phyloP scores from a whole-genome alignment of 768 basidiomycete genomes.

The Suillus weaverae region DNA sequence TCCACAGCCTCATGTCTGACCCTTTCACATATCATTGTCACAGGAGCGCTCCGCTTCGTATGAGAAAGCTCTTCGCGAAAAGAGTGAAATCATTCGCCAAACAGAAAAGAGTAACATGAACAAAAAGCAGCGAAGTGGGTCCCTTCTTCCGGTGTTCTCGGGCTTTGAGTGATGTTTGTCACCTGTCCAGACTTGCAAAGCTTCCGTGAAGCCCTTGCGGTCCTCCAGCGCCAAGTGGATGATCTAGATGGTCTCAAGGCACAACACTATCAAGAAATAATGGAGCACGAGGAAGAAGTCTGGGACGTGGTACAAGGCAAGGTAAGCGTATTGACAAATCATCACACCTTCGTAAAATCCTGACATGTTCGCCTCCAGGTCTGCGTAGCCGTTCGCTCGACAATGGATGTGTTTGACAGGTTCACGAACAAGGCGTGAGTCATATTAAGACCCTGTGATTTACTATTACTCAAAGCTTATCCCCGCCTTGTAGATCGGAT shows the following conservation, averaged over 20 bases:
- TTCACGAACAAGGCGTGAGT: conserved; percentile 84
- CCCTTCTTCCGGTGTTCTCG: conserved; percentile 7
- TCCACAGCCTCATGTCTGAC: conserved; percentile 5
- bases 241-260: conserved; percentile 86
- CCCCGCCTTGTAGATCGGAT: conserved; percentile 58
- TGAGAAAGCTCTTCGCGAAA: conserved; percentile 78
- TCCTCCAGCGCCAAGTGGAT: conserved; percentile 87
- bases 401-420: conserved; percentile 89
- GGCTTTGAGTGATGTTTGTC: conserved; percentile 8
- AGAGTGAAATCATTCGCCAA: conserved; percentile 79
- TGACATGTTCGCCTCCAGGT: conserved; percentile 43
- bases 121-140: conserved; percentile 80
- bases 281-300: conserved; percentile 93
- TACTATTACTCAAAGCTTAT: conserved; percentile 14
- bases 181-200: conserved; percentile 72
- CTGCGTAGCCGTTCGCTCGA: conserved; percentile 82
- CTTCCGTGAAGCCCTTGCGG: conserved; percentile 79
- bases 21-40: conserved; percentile 11
- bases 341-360: conserved; percentile 9
- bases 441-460: conserved; percentile 8
- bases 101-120: conserved; percentile 87
- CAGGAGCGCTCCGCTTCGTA: conserved; percentile 86
- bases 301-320: conserved; percentile 91
- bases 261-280: conserved; percentile 83
- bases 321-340: conserved; percentile 38